phyloP scores from a whole-genome alignment of 352 stramenopile species.

The Elongisporangium prolatum region DNA sequence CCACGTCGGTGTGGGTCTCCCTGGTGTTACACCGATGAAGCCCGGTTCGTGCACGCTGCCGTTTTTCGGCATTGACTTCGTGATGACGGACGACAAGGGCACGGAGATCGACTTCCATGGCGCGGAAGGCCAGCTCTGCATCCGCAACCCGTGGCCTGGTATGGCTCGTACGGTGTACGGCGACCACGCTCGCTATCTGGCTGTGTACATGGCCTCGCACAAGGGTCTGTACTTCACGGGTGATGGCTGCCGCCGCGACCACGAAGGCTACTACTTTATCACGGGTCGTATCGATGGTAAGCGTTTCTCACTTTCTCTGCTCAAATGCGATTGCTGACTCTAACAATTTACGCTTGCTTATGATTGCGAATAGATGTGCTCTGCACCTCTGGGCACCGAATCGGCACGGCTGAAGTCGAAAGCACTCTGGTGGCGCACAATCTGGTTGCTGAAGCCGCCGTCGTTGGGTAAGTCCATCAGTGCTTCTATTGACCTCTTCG shows the following conservation, averaged over 20 bases:
- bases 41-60: constrained; percentile 93
- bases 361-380: constrained; percentile 82
- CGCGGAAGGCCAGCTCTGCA: constrained; percentile 93
- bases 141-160: constrained; percentile 93
- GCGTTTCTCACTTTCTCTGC: neutral
- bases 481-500: neutral
- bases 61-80: constrained; percentile 95
- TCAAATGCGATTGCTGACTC: neutral
- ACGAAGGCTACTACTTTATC: constrained; percentile 98
- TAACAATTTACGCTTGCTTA: neutral
- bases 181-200: constrained; percentile 94
- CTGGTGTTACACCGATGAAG: constrained; percentile 86
- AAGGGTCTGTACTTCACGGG: constrained; percentile 97
- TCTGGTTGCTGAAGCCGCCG: constrained; percentile 91
- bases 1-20: constrained; percentile 91
- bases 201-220: constrained; percentile 96
- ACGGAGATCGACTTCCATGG: constrained; percentile 82
- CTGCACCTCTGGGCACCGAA: constrained; percentile 90
- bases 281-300: constrained; percentile 93
- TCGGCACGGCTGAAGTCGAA: constrained; percentile 86
- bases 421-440: constrained; percentile 91
- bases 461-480: constrained; percentile 69
- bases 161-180: constrained; percentile 94
- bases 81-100: constrained; percentile 79
- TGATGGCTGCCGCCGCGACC: constrained; percentile 82